These are phyloP conservation scores for Russula lepida DNA, from an alignment of 768 basidiomycete genomes.

Conservation along the genomic window DNA sequence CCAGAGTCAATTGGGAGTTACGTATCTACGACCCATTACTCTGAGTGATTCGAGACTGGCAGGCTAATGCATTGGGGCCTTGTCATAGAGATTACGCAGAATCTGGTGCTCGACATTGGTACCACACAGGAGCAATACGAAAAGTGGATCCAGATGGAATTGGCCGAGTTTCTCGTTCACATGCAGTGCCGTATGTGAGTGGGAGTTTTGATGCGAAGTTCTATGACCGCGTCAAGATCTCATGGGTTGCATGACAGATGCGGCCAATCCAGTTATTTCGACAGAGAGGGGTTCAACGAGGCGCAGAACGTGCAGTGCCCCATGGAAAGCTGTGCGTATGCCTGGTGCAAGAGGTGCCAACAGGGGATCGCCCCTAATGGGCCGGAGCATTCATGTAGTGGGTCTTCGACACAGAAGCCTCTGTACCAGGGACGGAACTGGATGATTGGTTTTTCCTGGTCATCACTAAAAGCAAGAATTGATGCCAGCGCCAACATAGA, in stretches of 20 bases:
- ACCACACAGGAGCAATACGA: constrained; percentile 35
- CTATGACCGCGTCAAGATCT: not conserved
- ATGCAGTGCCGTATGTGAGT: constrained; percentile 44
- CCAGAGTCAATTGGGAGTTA: constrained; percentile 28
- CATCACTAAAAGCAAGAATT: not conserved
- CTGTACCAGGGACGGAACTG: constrained; percentile 25
- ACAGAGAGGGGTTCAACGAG: constrained; percentile 23
- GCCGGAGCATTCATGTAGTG: constrained; percentile 28
- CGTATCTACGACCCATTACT: constrained; percentile 4
- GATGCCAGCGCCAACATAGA: constrained; percentile 29
- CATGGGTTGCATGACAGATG: constrained; percentile 13
- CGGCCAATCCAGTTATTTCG: constrained; percentile 22
- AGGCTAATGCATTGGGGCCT: not conserved
- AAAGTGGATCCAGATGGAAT: constrained; percentile 39
- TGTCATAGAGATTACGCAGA: constrained; percentile 2
- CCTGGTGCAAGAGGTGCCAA: constrained; percentile 30
- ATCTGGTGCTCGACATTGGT: constrained; percentile 38
- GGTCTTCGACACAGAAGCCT: constrained; percentile 25
- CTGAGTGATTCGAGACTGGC: not conserved
- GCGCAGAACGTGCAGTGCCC: constrained; percentile 25
- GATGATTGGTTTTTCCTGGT: constrained; percentile 18
- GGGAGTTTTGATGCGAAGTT: not conserved
- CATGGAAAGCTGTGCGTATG: constrained; percentile 23
- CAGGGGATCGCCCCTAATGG: constrained; percentile 21
- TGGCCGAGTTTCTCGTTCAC: constrained; percentile 35